A percentile compares a stretch with the other conserved stretches of the same genome.
Conservation (phyloP, 257 asterid species). For the Cordia subcordata region DNA sequence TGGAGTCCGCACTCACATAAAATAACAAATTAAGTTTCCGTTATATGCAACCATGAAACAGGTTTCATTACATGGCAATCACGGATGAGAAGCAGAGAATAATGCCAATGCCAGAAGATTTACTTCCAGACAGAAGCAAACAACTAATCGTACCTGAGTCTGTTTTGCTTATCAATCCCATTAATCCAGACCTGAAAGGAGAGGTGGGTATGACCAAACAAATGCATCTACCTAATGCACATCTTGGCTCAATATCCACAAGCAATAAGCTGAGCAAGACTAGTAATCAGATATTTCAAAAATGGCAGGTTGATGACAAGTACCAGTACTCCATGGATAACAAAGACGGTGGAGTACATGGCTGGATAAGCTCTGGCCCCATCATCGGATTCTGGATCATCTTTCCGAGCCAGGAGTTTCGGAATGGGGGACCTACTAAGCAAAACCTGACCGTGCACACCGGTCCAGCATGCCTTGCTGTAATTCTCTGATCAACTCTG, state of each 20-base stretch:
- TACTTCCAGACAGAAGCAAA: constrained; percentile 41
- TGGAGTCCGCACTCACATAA: background rate
- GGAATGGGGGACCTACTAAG: constrained; percentile 58
- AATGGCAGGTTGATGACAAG: constrained; percentile 48
- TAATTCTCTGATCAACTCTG: constrained; percentile 16
- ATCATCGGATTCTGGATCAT: constrained; percentile 53
- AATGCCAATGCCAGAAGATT: constrained; percentile 66
- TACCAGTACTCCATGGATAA: constrained; percentile 65
- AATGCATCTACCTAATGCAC: background rate
- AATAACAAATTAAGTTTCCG: background rate
- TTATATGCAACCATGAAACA: constrained; percentile 10
- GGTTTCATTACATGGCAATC: constrained; percentile 65
- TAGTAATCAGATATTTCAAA: background rate
- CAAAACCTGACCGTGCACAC: constrained; percentile 53
- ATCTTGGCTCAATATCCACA: background rate
- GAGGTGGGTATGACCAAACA: constrained; percentile 29
- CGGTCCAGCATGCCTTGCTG: constrained; percentile 58
- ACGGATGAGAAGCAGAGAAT: constrained; percentile 50
- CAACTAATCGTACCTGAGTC: constrained; percentile 53
- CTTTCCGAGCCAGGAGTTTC: constrained; percentile 53
- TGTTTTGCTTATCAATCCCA: constrained; percentile 49
- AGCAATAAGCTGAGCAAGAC: background rate
- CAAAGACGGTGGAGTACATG: constrained; percentile 55
- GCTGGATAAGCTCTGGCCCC: constrained; percentile 58
- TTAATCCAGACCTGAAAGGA: constrained; percentile 55